These are phyloP conservation scores for Plantago elongata DNA, from an alignment of 257 asterid genomes.

Conservation along the genomic window DNA sequence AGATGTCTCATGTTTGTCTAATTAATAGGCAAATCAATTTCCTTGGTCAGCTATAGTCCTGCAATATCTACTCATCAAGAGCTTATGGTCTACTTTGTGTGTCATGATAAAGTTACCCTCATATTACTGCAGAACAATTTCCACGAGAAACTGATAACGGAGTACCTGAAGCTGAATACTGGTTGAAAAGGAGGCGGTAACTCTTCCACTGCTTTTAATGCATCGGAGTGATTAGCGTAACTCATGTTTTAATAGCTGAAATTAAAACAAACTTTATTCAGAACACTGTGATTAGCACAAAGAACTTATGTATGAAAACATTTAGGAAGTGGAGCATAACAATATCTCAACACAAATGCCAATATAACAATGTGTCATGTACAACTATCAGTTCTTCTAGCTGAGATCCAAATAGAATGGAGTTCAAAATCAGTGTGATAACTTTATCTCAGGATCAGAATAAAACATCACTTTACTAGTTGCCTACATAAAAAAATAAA, in stretches of 20 bases:
- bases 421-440: not conserved
- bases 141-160: not conserved
- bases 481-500: too few relatives aligned
- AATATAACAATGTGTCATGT: not conserved
- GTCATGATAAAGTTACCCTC: not conserved
- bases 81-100: not conserved
- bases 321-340: conserved; percentile 5
- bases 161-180: conserved; percentile 76
- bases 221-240: conserved; percentile 45
- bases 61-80: conserved; percentile 1
- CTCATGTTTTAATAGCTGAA: conserved; percentile 24
- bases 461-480: too few relatives aligned
- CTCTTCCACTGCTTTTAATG: conserved; percentile 68
- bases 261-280: not conserved
- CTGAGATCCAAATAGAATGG: not conserved
- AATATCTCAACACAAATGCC: not conserved
- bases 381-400: not conserved
- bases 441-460: not conserved
- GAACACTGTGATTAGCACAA: not conserved
- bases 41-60: conserved; percentile 5
- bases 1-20: conserved; percentile 4
- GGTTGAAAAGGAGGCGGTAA: conserved; percentile 73
- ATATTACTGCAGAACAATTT: not conserved
- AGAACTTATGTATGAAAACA: not conserved
- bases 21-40: conserved; percentile 9